These are phyloP conservation scores for Tricholomella constricta DNA, from an alignment of 768 basidiomycete genomes.

Conservation along the genomic window DNA sequence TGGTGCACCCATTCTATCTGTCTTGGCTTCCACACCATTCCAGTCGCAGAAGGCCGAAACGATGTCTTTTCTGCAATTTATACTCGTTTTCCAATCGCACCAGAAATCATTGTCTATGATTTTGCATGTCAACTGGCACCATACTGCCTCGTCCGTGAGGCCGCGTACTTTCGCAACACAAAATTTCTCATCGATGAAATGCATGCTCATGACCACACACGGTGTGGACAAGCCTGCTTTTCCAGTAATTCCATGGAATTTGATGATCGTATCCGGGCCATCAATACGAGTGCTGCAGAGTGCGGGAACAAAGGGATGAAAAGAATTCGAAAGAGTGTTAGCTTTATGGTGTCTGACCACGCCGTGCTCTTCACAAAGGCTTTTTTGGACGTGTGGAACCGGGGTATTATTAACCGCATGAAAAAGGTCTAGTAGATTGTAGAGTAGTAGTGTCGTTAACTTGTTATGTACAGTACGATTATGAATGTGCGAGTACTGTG, in stretches of 20 bases:
- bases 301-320: conserved; percentile 20
- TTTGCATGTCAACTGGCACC: conserved; percentile 13
- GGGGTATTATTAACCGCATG: not conserved
- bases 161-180: conserved; percentile 18
- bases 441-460: no score
- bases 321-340: conserved; percentile 12
- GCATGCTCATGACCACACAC: conserved; percentile 17
- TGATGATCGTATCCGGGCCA: conserved; percentile 5
- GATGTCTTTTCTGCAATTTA: conserved; percentile 41
- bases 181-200: conserved; percentile 18
- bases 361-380: conserved; percentile 13
- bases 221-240: conserved; percentile 13
- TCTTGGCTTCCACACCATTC: conserved; percentile 39
- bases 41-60: conserved; percentile 35
- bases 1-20: conserved; percentile 36
- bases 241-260: conserved; percentile 4
- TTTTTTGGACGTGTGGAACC: conserved; percentile 9
- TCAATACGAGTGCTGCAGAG: conserved; percentile 22
- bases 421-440: no score
- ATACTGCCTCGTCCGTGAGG: conserved; percentile 19
- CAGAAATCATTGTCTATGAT: conserved; percentile 6
- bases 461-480: no score
- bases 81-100: conserved; percentile 29
- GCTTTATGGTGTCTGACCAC: conserved; percentile 10
- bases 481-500: no score